These are phyloP conservation scores for Plasmodium cynomolgi DNA, from an alignment of 169 alveolate genomes.

Conservation along the genomic window DNA sequence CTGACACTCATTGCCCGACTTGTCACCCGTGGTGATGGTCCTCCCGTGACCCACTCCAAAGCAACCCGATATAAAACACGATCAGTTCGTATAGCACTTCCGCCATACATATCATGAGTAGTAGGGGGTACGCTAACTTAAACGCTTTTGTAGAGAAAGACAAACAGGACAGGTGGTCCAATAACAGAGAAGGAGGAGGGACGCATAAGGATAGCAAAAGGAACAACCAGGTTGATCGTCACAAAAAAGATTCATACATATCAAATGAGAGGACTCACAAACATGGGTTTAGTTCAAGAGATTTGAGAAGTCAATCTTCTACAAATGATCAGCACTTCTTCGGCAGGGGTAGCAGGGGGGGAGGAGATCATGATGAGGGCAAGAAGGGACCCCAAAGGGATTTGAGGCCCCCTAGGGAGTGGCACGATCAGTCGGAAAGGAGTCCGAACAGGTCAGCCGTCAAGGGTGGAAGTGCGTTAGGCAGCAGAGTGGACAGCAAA, in stretches of 20 bases:
- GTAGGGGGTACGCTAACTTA: not conserved
- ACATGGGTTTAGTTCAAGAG: not conserved
- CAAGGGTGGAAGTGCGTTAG: not conserved
- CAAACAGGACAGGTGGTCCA: not conserved
- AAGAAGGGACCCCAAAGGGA: not conserved
- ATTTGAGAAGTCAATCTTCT: not conserved
- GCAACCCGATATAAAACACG: not conserved
- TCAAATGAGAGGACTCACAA: not conserved
- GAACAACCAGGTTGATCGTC: not conserved
- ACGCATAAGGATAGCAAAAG: not conserved
- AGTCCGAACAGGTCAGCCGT: not conserved
- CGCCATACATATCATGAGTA: not conserved
- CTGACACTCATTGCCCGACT: not conserved
- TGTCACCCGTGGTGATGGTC: not conserved
- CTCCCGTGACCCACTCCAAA: not conserved
- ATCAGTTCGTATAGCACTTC: not conserved
- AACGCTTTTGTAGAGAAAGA: constrained; percentile 9
- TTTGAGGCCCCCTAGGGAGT: not conserved
- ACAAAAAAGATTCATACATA: not conserved
- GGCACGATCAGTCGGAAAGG: not conserved
- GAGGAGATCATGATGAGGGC: not conserved
- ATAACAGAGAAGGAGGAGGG: not conserved
- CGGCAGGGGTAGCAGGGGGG: not conserved
- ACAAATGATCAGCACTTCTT: not conserved
- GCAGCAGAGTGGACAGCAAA: not conserved